Percentiles rank a stretch among this genome's conserved stretches.
Evolutionary conservation across 2,329 filamentous ascomycete species (phyloP).

Genomic region (Botrytis sinoallii): DNA sequence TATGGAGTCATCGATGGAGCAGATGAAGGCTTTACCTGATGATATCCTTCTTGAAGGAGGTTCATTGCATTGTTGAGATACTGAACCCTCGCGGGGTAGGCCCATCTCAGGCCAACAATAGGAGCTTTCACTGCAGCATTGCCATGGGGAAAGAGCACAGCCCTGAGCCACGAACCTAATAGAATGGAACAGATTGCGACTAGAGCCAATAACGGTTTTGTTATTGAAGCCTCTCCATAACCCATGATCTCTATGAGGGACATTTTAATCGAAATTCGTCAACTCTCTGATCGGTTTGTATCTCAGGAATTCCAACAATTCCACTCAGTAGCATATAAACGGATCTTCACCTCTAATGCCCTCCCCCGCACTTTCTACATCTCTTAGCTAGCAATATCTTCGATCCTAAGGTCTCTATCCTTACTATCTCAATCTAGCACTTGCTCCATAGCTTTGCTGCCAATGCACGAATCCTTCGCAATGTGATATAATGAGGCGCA

Average conservation of each 20-base stretch:
- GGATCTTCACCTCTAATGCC: background rate
- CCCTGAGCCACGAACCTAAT: background rate
- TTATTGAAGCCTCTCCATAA: background rate
- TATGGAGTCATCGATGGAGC: background rate
- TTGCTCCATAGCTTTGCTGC: background rate
- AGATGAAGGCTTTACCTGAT: background rate
- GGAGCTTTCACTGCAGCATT: background rate
- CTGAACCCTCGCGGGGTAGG: background rate
- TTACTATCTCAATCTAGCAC: background rate
- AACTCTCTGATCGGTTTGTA: background rate
- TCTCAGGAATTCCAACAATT: background rate
- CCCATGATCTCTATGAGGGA: background rate
- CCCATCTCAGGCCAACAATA: background rate
- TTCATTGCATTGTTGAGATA: background rate
- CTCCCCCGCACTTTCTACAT: background rate
- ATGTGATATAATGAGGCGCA: background rate
- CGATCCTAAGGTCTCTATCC: background rate
- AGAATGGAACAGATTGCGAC: background rate
- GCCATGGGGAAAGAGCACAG: background rate
- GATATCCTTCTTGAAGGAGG: background rate
- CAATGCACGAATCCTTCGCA: background rate
- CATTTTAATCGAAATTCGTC: background rate
- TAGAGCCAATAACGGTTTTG: background rate
- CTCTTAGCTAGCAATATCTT: background rate
- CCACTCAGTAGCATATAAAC: background rate